Conservation (phyloP, 2,329 filamentous ascomycete genomes). For the Penicillium sp. region DNA sequence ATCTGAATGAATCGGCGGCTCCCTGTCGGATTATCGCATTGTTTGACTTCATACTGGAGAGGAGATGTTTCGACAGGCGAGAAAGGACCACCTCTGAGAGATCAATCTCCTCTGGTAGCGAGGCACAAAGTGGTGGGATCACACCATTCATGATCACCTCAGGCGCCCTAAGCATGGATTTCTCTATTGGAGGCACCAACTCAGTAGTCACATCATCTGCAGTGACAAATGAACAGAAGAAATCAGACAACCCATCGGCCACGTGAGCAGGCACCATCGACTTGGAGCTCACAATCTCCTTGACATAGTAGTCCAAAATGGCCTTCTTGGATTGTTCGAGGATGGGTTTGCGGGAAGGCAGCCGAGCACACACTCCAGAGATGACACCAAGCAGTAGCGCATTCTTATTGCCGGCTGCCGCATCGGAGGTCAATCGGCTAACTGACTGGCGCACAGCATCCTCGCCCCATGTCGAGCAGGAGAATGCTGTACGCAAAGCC, state of each 20-base stretch:
- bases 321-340: slow-evolving; percentile 71
- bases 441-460: slow-evolving; percentile 69
- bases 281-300: slow-evolving; percentile 84
- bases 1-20: slow-evolving; percentile 74
- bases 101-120: slow-evolving; percentile 74
- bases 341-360: slow-evolving; percentile 66
- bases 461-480: slow-evolving; percentile 62
- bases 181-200: slow-evolving; percentile 82
- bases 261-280: slow-evolving; percentile 73
- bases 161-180: slow-evolving; percentile 84
- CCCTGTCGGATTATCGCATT: slow-evolving; percentile 79
- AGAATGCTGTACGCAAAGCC: slow-evolving; percentile 76
- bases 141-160: slow-evolving; percentile 86
- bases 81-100: slow-evolving; percentile 74
- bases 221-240: slow-evolving; percentile 77
- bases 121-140: slow-evolving; percentile 72
- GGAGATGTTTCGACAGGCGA: slow-evolving; percentile 80
- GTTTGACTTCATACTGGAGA: slow-evolving; percentile 91
- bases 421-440: slow-evolving; percentile 71
- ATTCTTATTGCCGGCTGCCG: slow-evolving; percentile 69
- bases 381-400: slow-evolving; percentile 82
- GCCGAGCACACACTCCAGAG: slow-evolving; percentile 81
- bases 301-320: slow-evolving; percentile 81
- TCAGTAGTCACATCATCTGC: slow-evolving; percentile 76
- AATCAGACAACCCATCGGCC: slow-evolving; percentile 75